phyloP scores from a whole-genome alignment of 495 filamentous ascomycete genomes.

The Eremomyces bilateralis region DNA sequence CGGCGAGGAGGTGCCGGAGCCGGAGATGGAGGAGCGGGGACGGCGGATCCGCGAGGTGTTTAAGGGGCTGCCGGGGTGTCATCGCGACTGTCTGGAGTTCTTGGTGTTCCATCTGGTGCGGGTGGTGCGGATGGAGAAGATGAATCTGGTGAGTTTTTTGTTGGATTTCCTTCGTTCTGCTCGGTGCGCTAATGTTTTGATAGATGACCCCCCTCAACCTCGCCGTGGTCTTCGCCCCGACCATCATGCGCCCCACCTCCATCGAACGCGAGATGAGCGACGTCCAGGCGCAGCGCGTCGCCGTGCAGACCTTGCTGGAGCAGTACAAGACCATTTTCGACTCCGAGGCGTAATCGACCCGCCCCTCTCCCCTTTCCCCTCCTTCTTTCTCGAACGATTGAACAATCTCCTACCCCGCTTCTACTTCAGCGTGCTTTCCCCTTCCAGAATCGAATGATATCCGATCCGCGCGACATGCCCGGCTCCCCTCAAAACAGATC shows the following conservation, averaged over 20 bases:
- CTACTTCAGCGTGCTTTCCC: too few species aligned
- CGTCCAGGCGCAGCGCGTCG: constrained; percentile 75
- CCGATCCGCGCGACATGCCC: too few species aligned
- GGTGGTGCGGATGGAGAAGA: constrained; percentile 57
- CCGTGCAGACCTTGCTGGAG: constrained; percentile 77
- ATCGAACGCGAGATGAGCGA: constrained; percentile 90
- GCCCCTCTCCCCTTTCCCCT: neutral
- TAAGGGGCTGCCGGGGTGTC: constrained; percentile 53
- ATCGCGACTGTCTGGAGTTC: constrained; percentile 79
- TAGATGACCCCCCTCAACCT: constrained; percentile 85
- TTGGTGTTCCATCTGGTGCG: constrained; percentile 83
- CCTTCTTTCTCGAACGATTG: too few species aligned
- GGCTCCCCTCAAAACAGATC: too few species aligned
- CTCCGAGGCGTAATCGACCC: neutral
- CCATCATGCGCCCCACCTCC: constrained; percentile 76
- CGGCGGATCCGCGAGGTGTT: constrained; percentile 46
- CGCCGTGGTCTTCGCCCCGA: constrained; percentile 94
- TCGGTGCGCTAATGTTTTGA: constrained; percentile 1
- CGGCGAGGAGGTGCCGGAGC: constrained; percentile 34
- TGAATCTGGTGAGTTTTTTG: constrained; percentile 43
- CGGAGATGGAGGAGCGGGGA: constrained; percentile 40
- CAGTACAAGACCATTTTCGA: constrained; percentile 57
- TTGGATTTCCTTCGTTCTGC: too few species aligned
- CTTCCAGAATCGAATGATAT: too few species aligned
- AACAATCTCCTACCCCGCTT: too few species aligned